Evolutionary conservation across 1,284 basidiomycete genomes (phyloP), one percentile per base, ranked within the genome.

Genomic region (Cutaneotrichosporon sp.): DNA sequence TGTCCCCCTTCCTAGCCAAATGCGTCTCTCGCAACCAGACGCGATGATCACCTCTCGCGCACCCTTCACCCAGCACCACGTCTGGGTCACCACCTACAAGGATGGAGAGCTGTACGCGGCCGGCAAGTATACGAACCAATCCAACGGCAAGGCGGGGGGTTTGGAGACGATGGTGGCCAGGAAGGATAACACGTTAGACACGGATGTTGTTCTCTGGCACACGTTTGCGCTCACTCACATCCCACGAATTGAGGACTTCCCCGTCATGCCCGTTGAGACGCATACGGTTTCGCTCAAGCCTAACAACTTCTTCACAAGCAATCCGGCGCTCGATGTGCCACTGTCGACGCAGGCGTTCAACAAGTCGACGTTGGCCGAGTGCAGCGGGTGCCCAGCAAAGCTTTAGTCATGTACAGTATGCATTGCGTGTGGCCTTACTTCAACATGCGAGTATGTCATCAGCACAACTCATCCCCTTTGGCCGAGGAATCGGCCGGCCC

Each of bases 301-400:
- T 1, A 36, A 26, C 55, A 56, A 58, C 57, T 97, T 97, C 86
- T 97, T 96, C 83, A 84, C 83, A 65, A 81, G 81, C 62, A 92
- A 91, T 75, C 93, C 94, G 0, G 86, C 88, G 63, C 87, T 96
- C 84, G 92, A 96, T 74, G 90, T 96, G 0, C 76, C 80, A 2
- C 61, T 70, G 0, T 75, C 72, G 34, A 73, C 70, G 8, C 78
- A 82, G 62, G 55, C 58, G 10, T 72, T 76, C 65, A 78, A 78
- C 70, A 55, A 75, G 67, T 71, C 70, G 34, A 21, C 32, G n/a
- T 14, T 36, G 31, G 31, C 52, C 6, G 52, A 32, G 14, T n/a
- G 31, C 18, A 16, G 31, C 21, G 16, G n/a, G 8, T 55, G 52
- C 52, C 32, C 21, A 4, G 52, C 52, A 10, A 55, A 55, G 52